Evolutionary conservation across 1,139 yeast species (phyloP).

Genomic region (Kodamaea suecica): DNA sequence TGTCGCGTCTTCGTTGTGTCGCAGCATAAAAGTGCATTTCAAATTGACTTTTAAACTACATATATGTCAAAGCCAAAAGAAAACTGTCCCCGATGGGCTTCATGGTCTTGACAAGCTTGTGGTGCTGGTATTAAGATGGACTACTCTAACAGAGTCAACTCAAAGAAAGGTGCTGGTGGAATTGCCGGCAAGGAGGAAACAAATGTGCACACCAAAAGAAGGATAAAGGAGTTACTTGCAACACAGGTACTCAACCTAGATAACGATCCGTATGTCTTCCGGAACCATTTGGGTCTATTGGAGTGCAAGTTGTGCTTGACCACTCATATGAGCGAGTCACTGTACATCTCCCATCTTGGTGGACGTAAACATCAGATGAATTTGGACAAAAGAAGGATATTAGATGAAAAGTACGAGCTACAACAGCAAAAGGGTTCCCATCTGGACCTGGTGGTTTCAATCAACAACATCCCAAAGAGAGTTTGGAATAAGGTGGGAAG

Average conservation of each 20-base stretch:
- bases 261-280: constrained; percentile 73
- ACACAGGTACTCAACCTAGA: constrained; percentile 61
- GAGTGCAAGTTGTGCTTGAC: constrained; percentile 80
- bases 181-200: constrained; percentile 68
- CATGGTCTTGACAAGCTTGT: neutral
- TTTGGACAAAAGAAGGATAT: constrained; percentile 54
- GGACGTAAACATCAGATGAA: constrained; percentile 75
- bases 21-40: too few species aligned
- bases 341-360: constrained; percentile 74
- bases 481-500: constrained; percentile 62
- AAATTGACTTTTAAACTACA: too few species aligned
- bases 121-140: constrained; percentile 39
- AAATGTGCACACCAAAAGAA: constrained; percentile 60
- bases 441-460: constrained; percentile 11
- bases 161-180: constrained; percentile 61
- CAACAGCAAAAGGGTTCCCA: constrained; percentile 1
- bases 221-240: constrained; percentile 62
- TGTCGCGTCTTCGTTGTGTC: too few species aligned
- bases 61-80: too few species aligned
- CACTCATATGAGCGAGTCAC: constrained; percentile 69
- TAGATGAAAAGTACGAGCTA: constrained; percentile 34
- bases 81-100: too few species aligned
- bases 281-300: constrained; percentile 67
- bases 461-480: constrained; percentile 35
- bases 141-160: constrained; percentile 43